phyloP scores from a whole-genome alignment of 164 flowering plant species.

The Aristolochia californica region DNA sequence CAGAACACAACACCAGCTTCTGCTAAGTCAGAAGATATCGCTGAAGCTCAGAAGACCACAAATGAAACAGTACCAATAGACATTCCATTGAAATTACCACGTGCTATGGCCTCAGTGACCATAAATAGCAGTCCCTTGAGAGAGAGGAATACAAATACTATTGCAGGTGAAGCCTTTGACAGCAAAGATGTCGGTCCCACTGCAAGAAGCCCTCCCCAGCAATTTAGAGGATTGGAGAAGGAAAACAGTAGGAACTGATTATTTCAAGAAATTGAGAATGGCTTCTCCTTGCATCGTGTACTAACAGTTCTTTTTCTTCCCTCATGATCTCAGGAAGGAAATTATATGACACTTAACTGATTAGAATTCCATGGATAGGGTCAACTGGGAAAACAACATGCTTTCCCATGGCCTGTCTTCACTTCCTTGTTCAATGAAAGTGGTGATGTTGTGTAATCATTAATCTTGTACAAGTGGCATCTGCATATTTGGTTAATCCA shows the following conservation, averaged over 20 bases:
- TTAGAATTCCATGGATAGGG: too few species aligned
- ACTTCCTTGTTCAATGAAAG: too few species aligned
- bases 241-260: conserved; percentile 43
- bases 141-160: conserved; percentile 52
- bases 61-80: conserved; percentile 21
- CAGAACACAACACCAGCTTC: conserved; percentile 27
- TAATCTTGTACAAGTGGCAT: too few species aligned
- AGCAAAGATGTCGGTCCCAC: conserved; percentile 23
- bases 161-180: conserved; percentile 20
- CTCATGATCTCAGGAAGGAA: too few species aligned
- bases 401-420: too few species aligned
- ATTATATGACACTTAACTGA: too few species aligned
- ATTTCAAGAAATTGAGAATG: too few species aligned
- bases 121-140: conserved; percentile 37
- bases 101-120: conserved; percentile 60
- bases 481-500: too few species aligned
- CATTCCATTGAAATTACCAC: conserved; percentile 50
- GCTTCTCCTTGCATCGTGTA: too few species aligned
- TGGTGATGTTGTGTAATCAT: too few species aligned
- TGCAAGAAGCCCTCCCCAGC: conserved; percentile 34
- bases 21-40: conserved; percentile 17
- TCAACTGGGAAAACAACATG: too few species aligned
- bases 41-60: conserved; percentile 26
- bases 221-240: conserved; percentile 41
- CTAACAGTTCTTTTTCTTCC: too few species aligned